These are phyloP conservation scores for Ceratorhiza oryzae-sativae DNA, from an alignment of 1,284 basidiomycete species.

Conservation along the genomic window DNA sequence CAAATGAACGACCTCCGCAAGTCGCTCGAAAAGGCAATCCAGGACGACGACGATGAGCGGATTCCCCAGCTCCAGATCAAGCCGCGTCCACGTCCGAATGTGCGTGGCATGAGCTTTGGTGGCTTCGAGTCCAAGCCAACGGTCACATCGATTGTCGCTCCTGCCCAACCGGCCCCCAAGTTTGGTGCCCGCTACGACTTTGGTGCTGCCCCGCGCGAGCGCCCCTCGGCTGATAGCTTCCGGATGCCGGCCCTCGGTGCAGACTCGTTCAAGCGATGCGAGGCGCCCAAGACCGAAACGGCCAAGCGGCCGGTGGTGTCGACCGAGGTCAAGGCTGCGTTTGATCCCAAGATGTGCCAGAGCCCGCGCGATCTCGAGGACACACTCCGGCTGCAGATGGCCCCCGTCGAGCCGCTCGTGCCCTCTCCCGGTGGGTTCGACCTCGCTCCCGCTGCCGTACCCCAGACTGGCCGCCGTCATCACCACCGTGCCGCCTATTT, in stretches of 20 bases:
- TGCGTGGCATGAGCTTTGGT: conserved; percentile 22
- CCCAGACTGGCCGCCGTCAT: neutral
- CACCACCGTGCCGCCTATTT: conserved; percentile 32
- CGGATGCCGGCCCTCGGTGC: conserved; percentile 32
- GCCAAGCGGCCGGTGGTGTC: conserved; percentile 12
- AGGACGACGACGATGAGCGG: conserved; percentile 40
- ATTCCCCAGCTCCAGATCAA: conserved; percentile 49
- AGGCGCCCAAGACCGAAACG: neutral
- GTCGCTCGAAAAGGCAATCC: conserved; percentile 63
- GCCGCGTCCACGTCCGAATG: conserved; percentile 44
- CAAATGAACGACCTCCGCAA: conserved; percentile 59
- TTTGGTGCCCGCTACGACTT: conserved; percentile 39
- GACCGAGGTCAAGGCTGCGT: conserved; percentile 16
- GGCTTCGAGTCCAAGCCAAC: conserved; percentile 26
- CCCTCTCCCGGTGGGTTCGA: conserved; percentile 2
- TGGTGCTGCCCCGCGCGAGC: conserved; percentile 35
- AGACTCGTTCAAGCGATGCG: conserved; percentile 15
- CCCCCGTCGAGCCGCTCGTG: conserved; percentile 14
- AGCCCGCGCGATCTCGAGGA: conserved; percentile 33
- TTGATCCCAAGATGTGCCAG: conserved; percentile 12
- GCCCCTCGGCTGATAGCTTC: conserved; percentile 14
- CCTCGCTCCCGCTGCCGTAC: conserved; percentile 38
- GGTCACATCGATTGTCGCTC: conserved; percentile 44
- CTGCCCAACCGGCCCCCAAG: conserved; percentile 17
- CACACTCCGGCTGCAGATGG: conserved; percentile 11